Evolutionary conservation across 352 stramenopile genomes (phyloP).

Genomic region (Globisporangium spiculum): DNA sequence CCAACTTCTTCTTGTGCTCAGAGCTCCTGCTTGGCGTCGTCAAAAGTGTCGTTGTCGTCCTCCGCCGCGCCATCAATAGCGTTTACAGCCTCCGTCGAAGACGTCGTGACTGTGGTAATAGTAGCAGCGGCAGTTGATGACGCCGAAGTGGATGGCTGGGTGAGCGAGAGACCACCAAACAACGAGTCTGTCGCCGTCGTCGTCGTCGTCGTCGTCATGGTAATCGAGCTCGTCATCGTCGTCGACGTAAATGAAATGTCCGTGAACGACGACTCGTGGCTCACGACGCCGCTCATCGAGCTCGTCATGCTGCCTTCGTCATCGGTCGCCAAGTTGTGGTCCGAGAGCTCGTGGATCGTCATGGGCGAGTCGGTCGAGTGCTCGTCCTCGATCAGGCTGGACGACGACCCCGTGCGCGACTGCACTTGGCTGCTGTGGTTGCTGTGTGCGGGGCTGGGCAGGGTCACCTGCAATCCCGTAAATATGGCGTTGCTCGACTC

Average conservation of each 20-base stretch:
- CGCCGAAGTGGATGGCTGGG: constrained; percentile 2
- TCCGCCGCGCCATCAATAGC: background rate
- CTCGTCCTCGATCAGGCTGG: constrained; percentile 19
- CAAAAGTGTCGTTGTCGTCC: constrained; percentile 8
- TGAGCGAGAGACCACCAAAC: constrained; percentile 21
- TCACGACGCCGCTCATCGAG: constrained; percentile 10
- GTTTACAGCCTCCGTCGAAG: background rate
- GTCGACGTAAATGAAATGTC: constrained; percentile 21
- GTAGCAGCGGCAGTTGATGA: background rate
- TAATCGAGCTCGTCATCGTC: constrained; percentile 1
- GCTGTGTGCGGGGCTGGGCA: constrained; percentile 1
- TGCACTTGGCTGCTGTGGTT: constrained; percentile 10
- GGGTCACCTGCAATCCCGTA: constrained; percentile 11
- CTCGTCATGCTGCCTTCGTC: constrained; percentile 10
- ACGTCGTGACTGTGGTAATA: background rate
- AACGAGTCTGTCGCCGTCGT: constrained; percentile 3
- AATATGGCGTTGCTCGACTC: constrained; percentile 15
- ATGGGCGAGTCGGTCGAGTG: constrained; percentile 32
- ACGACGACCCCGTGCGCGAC: constrained; percentile 17
- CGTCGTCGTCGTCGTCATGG: background rate
- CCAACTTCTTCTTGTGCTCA: background rate
- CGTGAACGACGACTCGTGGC: constrained; percentile 20
- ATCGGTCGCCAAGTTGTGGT: constrained; percentile 22
- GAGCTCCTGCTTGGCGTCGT: constrained; percentile 16
- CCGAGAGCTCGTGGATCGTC: constrained; percentile 51